Evolutionary conservation across 2,329 filamentous ascomycete species (phyloP), one percentile per base, ranked within the genome.

Genomic region (Fusarium gaditjirri): DNA sequence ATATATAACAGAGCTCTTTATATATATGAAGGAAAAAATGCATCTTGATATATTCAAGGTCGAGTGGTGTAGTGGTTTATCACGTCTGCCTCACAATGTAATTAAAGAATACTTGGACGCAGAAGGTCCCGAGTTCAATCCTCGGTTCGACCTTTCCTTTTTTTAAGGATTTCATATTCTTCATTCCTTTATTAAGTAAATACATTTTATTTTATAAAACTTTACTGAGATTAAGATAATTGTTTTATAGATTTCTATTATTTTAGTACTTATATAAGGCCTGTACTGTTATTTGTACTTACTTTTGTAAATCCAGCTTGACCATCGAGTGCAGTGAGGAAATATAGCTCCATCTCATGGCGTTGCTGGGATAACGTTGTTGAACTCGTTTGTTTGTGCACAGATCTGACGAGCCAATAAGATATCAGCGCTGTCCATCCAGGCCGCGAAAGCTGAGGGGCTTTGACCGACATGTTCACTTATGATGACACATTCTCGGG

Each of bases 391-490:
- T 76, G 61, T 74, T 76, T 75, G 56, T 70, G 46, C 55, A 67
- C 19, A 41, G 35, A 33, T 47, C 46, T 54, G 39, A 54, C 41
- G 23, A 55, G 36, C 74, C 74, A 76, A 76, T 76, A 44, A 76
- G 8, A 50, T 43, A 5, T n/a, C 54, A 46, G 69, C 72, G 70
- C 68, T 68, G 31, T 53, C 42, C 60, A 68, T 43, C 61, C 58
- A 62, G 52, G 47, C 68, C 62, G 49, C 53, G 61, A 64, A 61
- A 70, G 67, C 67, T 76, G 74, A 75, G 74, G 74, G 74, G 74
- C 74, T 76, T 59, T 65, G 62, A 61, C 55, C 62, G 58, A 62
- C 64, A 56, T 70, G 67, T 42, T 63, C 29, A 68, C n/a, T 61
- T 55, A 53, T 52, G 33, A 68, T n/a, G 49, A 63, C 65, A 63